Evolutionary conservation across 306 rosid species (phyloP), one percentile per base, ranked within the genome.

Genomic region (Corylus americana): DNA sequence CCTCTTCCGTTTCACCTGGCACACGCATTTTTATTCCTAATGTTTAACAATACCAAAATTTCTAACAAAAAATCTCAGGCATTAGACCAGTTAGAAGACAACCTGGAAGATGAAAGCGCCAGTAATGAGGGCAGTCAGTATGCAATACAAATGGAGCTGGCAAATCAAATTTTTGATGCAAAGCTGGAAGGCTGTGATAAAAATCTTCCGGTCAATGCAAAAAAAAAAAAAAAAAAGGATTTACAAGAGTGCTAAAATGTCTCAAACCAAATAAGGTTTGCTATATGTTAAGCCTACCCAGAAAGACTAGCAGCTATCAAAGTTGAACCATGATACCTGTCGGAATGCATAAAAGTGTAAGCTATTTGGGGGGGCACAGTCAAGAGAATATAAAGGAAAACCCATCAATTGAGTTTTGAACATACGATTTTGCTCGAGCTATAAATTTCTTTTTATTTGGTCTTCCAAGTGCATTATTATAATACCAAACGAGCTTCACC

Each of bases 31-130:
- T 74, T 78, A 82, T 31, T 78, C 71, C 50, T 58, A 77, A 80
- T 35, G 64, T 76, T 70, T 20, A 59, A 72, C n/a, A 49, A 71
- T 51, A 51, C n/a, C 51, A 63, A 20, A 70, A 27, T 54, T 67
- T 66, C 55, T 55, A 73, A 27, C 22, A 82, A 54, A 68, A 77
- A 48, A 81, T 74, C 18, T 39, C 14, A 53, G 13, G 57, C 69
- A 53, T 49, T 71, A 20, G 31, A 83, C 69, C 63, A 77, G 79
- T 35, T 50, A 78, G 72, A 83, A 76, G 69, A 61, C n/a, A 71
- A 95, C 98, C 99, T 78, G 98, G 99, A 87, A 89, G 96, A 81
- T 93, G 99, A 87, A 70, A 84, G 64, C 98, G 97, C 99, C 99
- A 95, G 78, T 91, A 95, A 80, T 95, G 97, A 45, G 99, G 99